These are phyloP conservation scores for Rubus parviflorus DNA, from an alignment of 306 rosid species.

Conservation along the genomic window DNA sequence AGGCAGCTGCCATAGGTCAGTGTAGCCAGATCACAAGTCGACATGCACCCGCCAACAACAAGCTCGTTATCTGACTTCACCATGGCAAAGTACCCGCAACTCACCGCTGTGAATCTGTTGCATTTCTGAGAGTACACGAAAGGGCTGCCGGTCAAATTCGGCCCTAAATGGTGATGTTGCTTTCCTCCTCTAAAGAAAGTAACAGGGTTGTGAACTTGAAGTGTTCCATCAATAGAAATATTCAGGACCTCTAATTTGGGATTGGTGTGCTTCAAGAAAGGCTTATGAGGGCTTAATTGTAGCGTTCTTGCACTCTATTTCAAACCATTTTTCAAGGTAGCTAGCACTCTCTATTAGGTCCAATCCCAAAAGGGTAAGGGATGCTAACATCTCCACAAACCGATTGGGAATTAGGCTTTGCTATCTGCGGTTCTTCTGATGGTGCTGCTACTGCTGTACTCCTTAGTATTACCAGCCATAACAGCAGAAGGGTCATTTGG, in stretches of 20 bases:
- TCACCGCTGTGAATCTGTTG: conserved; percentile 7
- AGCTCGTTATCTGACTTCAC: background rate
- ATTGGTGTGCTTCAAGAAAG: conserved; percentile 6
- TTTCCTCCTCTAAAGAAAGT: too few species aligned
- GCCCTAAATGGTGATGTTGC: too few species aligned
- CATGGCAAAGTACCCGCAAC: conserved; percentile 9
- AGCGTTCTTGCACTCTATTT: conserved; percentile 28
- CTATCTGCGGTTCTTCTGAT: background rate
- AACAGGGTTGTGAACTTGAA: too few species aligned
- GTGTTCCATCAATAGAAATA: too few species aligned
- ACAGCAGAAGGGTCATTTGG: too few species aligned
- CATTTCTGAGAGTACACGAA: background rate
- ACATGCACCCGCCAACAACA: conserved; percentile 1
- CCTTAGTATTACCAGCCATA: too few species aligned
- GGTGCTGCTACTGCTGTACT: too few species aligned
- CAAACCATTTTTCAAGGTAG: conserved; percentile 7
- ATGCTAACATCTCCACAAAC: too few species aligned
- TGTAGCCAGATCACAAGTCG: background rate
- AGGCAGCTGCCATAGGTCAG: background rate
- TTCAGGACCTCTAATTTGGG: too few species aligned
- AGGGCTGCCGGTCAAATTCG: conserved; percentile 6
- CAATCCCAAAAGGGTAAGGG: conserved; percentile 24
- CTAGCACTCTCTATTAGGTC: background rate
- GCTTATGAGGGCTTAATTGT: background rate
- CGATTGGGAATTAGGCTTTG: conserved; percentile 31